These are phyloP conservation scores for Jasminum sambac DNA, from an alignment of 257 asterid species.

Conservation along the genomic window DNA sequence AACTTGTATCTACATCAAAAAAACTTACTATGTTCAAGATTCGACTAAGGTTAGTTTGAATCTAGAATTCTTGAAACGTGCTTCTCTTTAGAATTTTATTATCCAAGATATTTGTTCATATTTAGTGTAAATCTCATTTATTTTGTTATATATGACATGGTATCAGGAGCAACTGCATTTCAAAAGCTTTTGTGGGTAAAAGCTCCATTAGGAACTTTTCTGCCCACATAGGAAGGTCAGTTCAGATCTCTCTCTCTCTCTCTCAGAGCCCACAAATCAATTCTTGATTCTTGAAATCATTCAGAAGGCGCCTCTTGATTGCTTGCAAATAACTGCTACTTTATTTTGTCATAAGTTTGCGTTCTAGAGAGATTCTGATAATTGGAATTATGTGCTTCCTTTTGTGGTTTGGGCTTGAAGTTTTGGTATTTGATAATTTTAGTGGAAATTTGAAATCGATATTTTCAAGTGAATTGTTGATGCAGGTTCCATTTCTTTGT, in stretches of 20 bases:
- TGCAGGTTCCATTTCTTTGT: no score
- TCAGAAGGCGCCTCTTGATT: no score
- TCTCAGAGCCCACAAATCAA: not conserved
- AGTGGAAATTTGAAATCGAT: no score
- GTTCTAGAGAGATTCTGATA: no score
- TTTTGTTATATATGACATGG: not conserved
- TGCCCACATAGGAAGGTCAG: conserved; percentile 34
- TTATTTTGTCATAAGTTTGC: no score
- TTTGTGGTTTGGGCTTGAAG: no score
- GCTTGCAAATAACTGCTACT: no score
- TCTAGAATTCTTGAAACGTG: not conserved
- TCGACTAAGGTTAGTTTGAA: conserved; percentile 37
- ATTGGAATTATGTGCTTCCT: no score
- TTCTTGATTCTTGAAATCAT: not conserved
- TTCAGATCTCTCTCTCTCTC: not conserved
- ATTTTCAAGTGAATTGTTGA: no score
- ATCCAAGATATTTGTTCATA: conserved; percentile 11
- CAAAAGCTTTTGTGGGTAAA: conserved; percentile 23
- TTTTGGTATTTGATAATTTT: no score
- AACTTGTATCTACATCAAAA: not conserved
- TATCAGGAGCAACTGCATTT: conserved; percentile 29
- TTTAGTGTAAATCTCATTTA: not conserved
- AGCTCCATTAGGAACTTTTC: conserved; percentile 34
- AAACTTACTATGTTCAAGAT: conserved; percentile 33
- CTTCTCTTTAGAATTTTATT: not conserved